Evolutionary conservation across 2,329 filamentous ascomycete species (phyloP).

Genomic region (Rhynchosporium graminicola): DNA sequence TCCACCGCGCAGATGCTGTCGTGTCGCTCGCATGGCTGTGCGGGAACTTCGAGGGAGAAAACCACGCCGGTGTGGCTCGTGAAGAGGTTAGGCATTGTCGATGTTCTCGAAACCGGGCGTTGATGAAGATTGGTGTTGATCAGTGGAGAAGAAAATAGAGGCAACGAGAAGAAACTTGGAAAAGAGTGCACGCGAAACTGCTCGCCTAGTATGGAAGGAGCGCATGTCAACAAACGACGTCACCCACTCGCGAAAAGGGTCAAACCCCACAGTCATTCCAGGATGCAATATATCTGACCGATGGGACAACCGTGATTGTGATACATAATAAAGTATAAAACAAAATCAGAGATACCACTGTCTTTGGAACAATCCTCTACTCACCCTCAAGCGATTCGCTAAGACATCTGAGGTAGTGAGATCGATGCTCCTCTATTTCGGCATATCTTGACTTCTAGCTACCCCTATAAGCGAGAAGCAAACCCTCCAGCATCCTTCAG

Average conservation of each 20-base stretch:
- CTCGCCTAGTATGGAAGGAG: slow-evolving; percentile 1
- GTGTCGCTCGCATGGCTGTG: slow-evolving; percentile 1
- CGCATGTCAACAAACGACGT: slow-evolving; percentile 11
- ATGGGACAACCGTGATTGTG: not conserved
- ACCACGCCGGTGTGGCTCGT: slow-evolving; percentile 1
- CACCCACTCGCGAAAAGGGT: not conserved
- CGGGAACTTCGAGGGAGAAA: not conserved
- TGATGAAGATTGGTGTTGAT: not conserved
- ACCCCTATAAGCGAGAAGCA: slow-evolving; percentile 27
- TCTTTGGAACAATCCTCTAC: not conserved
- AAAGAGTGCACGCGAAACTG: not conserved
- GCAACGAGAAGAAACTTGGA: not conserved
- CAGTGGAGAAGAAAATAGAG: not conserved
- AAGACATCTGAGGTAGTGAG: too few species aligned
- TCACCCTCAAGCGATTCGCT: not conserved
- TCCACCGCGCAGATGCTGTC: not conserved
- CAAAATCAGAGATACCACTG: not conserved
- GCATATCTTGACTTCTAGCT: not conserved
- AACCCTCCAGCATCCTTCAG: slow-evolving; percentile 35
- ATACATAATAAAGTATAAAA: not conserved
- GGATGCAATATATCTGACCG: not conserved
- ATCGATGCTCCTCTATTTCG: not conserved
- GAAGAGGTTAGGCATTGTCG: slow-evolving; percentile 5
- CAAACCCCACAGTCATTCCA: not conserved
- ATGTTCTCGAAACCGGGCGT: not conserved